Conservation (phyloP, 495 filamentous ascomycete species). For the Xylaria nigripes region DNA sequence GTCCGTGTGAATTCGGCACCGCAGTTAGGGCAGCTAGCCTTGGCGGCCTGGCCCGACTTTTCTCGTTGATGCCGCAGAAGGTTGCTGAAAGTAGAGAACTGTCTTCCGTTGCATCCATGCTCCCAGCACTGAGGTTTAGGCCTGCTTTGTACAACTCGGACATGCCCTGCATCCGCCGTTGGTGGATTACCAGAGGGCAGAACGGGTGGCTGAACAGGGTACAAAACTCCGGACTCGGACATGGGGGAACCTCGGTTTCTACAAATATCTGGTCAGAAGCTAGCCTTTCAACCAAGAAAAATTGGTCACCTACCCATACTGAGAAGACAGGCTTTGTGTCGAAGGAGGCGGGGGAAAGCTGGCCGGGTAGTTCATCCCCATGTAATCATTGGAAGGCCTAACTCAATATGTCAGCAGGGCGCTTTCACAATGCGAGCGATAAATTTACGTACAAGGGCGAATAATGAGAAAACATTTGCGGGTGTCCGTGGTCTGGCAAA, state of each 20-base stretch:
- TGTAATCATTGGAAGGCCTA: constrained; percentile 24
- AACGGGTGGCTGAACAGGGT: constrained; percentile 29
- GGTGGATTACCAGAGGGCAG: constrained; percentile 20
- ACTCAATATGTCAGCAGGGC: constrained; percentile 11
- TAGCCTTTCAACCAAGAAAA: neutral
- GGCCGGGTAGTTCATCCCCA: constrained; percentile 30
- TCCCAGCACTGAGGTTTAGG: constrained; percentile 94
- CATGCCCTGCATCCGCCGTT: constrained; percentile 39
- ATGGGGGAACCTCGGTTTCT: constrained; percentile 30
- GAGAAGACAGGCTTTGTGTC: constrained; percentile 32
- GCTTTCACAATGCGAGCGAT: neutral
- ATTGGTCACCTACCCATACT: constrained; percentile 33
- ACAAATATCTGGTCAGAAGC: constrained; percentile 12
- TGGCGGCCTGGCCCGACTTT: constrained; percentile 79
- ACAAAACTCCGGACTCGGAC: constrained; percentile 37
- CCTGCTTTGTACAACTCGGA: constrained; percentile 63
- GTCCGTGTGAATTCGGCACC: constrained; percentile 88
- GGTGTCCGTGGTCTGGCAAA: constrained; percentile 32
- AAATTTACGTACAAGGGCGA: constrained; percentile 20
- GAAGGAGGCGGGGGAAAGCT: constrained; percentile 31
- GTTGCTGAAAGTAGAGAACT: constrained; percentile 95
- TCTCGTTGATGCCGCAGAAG: constrained; percentile 87
- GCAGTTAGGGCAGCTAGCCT: constrained; percentile 79
- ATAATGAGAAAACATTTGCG: constrained; percentile 31
- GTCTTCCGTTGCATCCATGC: constrained; percentile 86